phyloP scores from a whole-genome alignment of 257 asterid genomes.

The Linaria vulgaris region DNA sequence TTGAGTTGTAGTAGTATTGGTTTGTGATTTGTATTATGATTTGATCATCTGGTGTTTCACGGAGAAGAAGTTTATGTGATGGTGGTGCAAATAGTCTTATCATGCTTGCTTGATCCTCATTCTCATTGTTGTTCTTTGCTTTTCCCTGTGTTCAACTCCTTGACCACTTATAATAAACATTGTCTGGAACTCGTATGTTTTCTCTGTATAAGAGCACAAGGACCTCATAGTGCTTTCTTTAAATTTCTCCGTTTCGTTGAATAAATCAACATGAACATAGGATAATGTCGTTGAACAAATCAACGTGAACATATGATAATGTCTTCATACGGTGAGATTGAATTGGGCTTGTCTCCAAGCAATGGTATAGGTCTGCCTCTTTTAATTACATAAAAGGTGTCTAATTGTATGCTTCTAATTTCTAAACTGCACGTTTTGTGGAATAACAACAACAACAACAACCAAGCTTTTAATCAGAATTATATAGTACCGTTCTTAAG shows the following conservation, averaged over 20 bases:
- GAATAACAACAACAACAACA: no score
- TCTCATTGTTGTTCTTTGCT: constrained; percentile 11
- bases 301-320: constrained; percentile 6
- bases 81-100: no score
- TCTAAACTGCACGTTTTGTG: no score
- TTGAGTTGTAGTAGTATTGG: constrained; percentile 1
- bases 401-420: constrained; percentile 13
- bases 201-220: not conserved
- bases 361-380: constrained; percentile 12
- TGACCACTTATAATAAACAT: not conserved
- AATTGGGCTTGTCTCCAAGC: not conserved
- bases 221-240: not conserved
- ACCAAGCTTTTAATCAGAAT: no score
- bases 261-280: not conserved
- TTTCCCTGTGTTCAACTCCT: constrained; percentile 14
- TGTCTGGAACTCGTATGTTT: not conserved
- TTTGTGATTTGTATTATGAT: not conserved
- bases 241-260: not conserved
- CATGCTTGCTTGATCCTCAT: no score
- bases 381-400: constrained; percentile 11
- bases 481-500: no score
- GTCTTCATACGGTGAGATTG: not conserved
- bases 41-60: no score
- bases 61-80: no score
- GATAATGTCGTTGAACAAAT: constrained; percentile 12